Conservation (phyloP, 768 basidiomycete species). For the Cantharellus cinnabarinus region DNA sequence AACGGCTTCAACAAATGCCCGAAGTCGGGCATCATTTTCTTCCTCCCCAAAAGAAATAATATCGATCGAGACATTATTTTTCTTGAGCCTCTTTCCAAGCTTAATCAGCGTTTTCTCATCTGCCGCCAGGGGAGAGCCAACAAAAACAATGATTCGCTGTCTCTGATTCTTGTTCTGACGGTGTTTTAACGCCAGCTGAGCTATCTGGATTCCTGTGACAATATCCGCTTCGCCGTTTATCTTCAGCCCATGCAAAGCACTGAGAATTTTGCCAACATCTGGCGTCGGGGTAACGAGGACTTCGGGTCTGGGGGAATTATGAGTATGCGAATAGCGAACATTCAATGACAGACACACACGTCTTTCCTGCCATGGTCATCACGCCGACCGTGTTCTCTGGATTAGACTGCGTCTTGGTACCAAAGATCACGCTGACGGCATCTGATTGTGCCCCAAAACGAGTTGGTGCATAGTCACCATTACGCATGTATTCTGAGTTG, state of each 20-base stretch:
- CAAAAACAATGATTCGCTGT: conserved; percentile 87
- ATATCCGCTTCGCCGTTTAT: conserved; percentile 74
- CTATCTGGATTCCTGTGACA: conserved; percentile 76
- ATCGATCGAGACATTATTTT: conserved; percentile 96
- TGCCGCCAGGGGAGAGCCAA: conserved; percentile 66
- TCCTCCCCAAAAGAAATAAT: conserved; percentile 72
- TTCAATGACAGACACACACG: conserved; percentile 28
- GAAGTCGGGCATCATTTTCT: conserved; percentile 44
- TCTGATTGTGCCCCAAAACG: conserved; percentile 84
- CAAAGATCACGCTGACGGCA: conserved; percentile 75
- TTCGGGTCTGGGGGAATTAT: conserved; percentile 42
- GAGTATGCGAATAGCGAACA: background rate
- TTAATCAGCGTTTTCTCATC: conserved; percentile 66
- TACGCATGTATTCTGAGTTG: conserved; percentile 95
- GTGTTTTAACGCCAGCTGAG: conserved; percentile 92
- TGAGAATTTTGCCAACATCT: conserved; percentile 79
- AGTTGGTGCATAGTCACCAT: conserved; percentile 75
- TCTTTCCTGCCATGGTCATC: conserved; percentile 96
- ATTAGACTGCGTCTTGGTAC: conserved; percentile 86
- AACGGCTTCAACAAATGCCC: conserved; percentile 64
- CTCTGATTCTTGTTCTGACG: conserved; percentile 96
- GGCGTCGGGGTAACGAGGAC: conserved; percentile 92
- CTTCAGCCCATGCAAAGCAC: conserved; percentile 51
- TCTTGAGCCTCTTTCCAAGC: conserved; percentile 93
- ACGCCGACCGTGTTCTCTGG: conserved; percentile 94